phyloP scores from a whole-genome alignment of 495 filamentous ascomycete species.

The Melanomma pulvis-pyrius region DNA sequence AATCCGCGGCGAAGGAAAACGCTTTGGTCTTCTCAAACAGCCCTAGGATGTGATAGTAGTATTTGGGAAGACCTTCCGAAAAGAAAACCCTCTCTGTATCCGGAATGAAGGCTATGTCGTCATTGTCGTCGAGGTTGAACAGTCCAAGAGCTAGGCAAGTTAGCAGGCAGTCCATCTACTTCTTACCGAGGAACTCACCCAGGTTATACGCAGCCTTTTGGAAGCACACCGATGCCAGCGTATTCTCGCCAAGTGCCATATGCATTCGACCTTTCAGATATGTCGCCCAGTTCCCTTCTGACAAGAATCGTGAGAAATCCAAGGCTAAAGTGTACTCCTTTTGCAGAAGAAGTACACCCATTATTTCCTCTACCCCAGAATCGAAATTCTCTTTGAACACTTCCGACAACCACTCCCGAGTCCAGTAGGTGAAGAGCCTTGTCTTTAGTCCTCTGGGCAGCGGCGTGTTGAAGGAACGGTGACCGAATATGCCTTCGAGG shows the following conservation, averaged over 20 bases:
- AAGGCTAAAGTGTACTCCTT: constrained; percentile 37
- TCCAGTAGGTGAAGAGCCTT: constrained; percentile 45
- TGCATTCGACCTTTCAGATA: constrained; percentile 86
- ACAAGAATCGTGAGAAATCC: constrained; percentile 28
- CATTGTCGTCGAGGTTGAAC: constrained; percentile 47
- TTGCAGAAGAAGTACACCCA: constrained; percentile 56
- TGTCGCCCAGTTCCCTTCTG: constrained; percentile 61
- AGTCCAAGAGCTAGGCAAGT: constrained; percentile 33
- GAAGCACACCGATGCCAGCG: constrained; percentile 75
- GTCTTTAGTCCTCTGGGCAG: constrained; percentile 12
- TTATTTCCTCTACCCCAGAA: constrained; percentile 51
- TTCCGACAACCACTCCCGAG: constrained; percentile 38
- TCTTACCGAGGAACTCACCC: constrained; percentile 57
- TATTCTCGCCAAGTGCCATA: constrained; percentile 70
- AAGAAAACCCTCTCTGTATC: constrained; percentile 73
- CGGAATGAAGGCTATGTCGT: constrained; percentile 64
- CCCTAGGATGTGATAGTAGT: constrained; percentile 81
- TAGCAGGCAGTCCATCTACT: not conserved
- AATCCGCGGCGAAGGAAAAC: constrained; percentile 79
- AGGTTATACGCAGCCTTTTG: constrained; percentile 80
- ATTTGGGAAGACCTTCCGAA: constrained; percentile 74
- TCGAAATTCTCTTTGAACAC: constrained; percentile 40
- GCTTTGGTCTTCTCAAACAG: constrained; percentile 77
- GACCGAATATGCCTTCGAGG: constrained; percentile 33
- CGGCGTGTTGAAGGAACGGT: constrained; percentile 14